Percentiles rank a stretch among this genome's conserved stretches.
These are phyloP conservation scores for Daedaleopsis sinensis DNA, from an alignment of 768 basidiomycete genomes.

Conservation along the genomic window DNA sequence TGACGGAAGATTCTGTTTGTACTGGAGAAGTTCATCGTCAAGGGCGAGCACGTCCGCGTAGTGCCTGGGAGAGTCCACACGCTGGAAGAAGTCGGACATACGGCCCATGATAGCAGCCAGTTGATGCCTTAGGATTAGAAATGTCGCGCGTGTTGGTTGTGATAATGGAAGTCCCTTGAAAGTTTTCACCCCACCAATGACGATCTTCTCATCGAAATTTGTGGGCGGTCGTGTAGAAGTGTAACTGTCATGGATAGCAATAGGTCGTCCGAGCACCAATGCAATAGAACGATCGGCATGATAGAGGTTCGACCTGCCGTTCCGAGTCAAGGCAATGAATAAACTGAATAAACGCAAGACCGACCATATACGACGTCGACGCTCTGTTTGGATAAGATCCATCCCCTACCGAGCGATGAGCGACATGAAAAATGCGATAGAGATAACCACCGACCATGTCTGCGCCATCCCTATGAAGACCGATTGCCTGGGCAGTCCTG, in stretches of 20 bases:
- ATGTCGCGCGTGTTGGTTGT: slow-evolving; percentile 82
- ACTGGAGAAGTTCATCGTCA: slow-evolving; percentile 82
- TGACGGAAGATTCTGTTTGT: slow-evolving; percentile 76
- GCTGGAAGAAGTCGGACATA: slow-evolving; percentile 93
- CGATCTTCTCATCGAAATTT: slow-evolving; percentile 65
- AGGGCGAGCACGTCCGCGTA: slow-evolving; percentile 82
- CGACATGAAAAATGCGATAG: neutral
- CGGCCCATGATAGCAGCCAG: slow-evolving; percentile 85
- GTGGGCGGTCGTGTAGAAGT: slow-evolving; percentile 79
- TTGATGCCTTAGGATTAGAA: slow-evolving; percentile 82
- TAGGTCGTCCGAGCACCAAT: slow-evolving; percentile 87
- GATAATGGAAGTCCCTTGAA: slow-evolving; percentile 58
- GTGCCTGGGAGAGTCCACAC: slow-evolving; percentile 73
- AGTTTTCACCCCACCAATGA: slow-evolving; percentile 35
- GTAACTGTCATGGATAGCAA: slow-evolving; percentile 87
- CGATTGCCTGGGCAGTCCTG: slow-evolving; percentile 90
- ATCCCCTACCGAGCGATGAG: slow-evolving; percentile 53
- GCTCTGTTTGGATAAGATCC: slow-evolving; percentile 79
- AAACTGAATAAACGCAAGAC: slow-evolving; percentile 7
- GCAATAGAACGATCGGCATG: slow-evolving; percentile 94
- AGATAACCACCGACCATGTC: slow-evolving; percentile 78
- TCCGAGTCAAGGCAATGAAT: neutral
- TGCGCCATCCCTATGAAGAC: slow-evolving; percentile 87
- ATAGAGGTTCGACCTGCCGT: slow-evolving; percentile 79
- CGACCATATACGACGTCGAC: slow-evolving; percentile 88